These are phyloP conservation scores for Microsporum ferrugineum DNA, from an alignment of 2,329 filamentous ascomycete genomes.

Conservation along the genomic window DNA sequence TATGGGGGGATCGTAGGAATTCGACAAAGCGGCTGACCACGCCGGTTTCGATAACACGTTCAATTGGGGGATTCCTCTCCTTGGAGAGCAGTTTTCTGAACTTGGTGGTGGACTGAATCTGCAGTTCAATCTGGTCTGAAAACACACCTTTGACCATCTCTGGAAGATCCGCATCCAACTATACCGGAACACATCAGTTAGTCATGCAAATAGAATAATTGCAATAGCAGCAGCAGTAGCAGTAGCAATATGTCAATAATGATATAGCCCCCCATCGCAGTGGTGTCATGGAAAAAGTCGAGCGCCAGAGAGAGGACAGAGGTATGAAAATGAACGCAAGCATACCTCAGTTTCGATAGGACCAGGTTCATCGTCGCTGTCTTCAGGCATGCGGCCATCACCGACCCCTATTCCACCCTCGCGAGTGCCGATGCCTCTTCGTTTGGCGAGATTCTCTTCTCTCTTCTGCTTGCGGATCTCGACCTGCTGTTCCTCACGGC, in stretches of 20 bases:
- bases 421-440: conserved; percentile 79
- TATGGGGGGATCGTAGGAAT: conserved; percentile 94
- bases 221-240: neutral
- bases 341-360: conserved; percentile 94
- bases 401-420: conserved; percentile 48
- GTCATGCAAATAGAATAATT: neutral
- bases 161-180: conserved; percentile 96
- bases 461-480: conserved; percentile 98
- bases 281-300: neutral
- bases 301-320: neutral
- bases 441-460: conserved; percentile 97
- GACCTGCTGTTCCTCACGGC: conserved; percentile 97
- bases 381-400: conserved; percentile 71
- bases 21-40: conserved; percentile 96
- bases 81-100: conserved; percentile 97
- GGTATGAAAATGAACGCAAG: neutral
- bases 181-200: conserved; percentile 1
- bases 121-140: conserved; percentile 94
- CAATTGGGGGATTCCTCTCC: conserved; percentile 97
- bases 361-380: conserved; percentile 93
- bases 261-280: neutral
- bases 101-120: conserved; percentile 95
- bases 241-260: neutral
- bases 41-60: conserved; percentile 98
- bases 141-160: conserved; percentile 98